phyloP scores from a whole-genome alignment of 75 land plant species.

The Cunninghamia lanceolata region DNA sequence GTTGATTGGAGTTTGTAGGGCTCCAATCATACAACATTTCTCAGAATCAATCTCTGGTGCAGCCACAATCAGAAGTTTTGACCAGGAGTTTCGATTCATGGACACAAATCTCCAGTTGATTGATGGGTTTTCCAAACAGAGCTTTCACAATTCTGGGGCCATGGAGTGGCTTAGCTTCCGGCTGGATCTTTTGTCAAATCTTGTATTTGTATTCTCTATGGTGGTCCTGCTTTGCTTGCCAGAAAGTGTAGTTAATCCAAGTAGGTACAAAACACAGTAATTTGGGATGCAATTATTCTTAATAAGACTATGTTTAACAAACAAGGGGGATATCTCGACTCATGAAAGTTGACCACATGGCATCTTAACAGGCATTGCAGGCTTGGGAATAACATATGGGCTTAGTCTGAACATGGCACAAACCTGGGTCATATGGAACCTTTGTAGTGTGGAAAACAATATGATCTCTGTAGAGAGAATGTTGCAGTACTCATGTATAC shows the following conservation, averaged over 20 bases:
- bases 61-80: constrained; percentile 67
- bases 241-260: constrained; percentile 52
- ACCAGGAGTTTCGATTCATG: constrained; percentile 57
- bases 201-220: constrained; percentile 68
- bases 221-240: constrained; percentile 60
- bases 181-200: constrained; percentile 59
- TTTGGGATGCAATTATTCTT: not conserved
- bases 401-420: constrained; percentile 60
- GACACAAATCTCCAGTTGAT: constrained; percentile 38
- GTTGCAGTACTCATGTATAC: too few species aligned
- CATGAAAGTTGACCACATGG: not conserved
- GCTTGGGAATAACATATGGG: too few species aligned
- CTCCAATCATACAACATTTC: too few species aligned
- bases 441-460: constrained; percentile 74
- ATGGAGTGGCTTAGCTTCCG: constrained; percentile 86
- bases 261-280: constrained; percentile 17
- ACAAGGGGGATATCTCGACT: not conserved
- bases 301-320: not conserved
- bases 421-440: constrained; percentile 52
- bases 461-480: too few species aligned
- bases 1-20: constrained; percentile 12
- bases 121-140: constrained; percentile 56
- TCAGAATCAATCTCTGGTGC: constrained; percentile 43
- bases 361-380: constrained; percentile 58
- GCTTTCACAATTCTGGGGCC: constrained; percentile 62